phyloP scores from a whole-genome alignment of 1,284 basidiomycete species.

The Microbotryomycetes sp. region DNA sequence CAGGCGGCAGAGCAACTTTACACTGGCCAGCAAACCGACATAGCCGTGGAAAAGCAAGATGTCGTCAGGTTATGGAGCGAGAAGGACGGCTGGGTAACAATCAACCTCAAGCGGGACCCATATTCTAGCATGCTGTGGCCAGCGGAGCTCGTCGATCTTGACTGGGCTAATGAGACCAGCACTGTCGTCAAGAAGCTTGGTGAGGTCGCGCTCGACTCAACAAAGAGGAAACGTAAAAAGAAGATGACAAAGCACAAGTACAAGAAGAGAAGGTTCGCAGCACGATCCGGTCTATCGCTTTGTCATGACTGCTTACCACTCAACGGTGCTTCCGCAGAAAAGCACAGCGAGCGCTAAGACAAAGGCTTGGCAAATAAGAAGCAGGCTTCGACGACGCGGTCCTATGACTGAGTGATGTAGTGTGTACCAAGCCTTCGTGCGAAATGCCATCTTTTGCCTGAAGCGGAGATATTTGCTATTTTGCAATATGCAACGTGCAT shows the following conservation, averaged over 20 bases:
- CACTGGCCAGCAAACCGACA: background rate
- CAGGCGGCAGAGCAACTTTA: conserved; percentile 7
- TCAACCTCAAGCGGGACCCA: background rate
- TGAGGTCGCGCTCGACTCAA: conserved; percentile 59
- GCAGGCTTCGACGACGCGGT: too few species aligned
- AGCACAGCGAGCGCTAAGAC: conserved; percentile 26
- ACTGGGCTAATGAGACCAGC: conserved; percentile 3
- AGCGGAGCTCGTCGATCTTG: conserved; percentile 21
- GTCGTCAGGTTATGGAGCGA: conserved; percentile 24
- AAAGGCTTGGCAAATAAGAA: conserved; percentile 29
- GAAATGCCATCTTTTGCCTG: too few species aligned
- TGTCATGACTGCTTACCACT: too few species aligned
- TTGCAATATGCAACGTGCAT: too few species aligned
- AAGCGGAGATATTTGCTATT: too few species aligned
- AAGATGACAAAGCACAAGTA: conserved; percentile 88
- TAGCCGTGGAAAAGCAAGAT: background rate
- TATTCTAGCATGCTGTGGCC: conserved; percentile 13
- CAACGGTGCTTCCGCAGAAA: conserved; percentile 13
- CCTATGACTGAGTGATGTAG: too few species aligned
- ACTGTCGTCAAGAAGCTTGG: conserved; percentile 44
- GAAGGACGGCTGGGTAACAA: conserved; percentile 16
- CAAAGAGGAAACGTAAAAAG: conserved; percentile 69
- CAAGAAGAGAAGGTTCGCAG: conserved; percentile 45
- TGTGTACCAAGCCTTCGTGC: too few species aligned
- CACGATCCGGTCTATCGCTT: background rate